Conservation (phyloP, 192 early-diverging fungal species). For the Dissophora ornata region DNA sequence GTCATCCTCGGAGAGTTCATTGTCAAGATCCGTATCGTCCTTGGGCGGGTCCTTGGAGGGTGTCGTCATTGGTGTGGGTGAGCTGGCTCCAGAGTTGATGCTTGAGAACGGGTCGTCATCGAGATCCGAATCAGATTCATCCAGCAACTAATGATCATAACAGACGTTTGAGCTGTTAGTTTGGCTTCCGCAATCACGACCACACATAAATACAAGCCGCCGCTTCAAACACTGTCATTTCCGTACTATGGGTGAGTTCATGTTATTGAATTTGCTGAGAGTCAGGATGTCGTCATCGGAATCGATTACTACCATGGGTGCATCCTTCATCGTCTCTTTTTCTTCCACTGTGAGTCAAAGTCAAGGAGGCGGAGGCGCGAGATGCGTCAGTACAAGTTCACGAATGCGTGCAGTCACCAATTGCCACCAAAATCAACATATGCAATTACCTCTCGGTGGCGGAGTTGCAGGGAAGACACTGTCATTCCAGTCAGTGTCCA, state of each 20-base stretch:
- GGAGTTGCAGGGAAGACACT: neutral
- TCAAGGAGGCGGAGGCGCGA: too few species aligned
- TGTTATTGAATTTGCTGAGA: constrained; percentile 10
- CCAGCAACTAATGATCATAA: constrained; percentile 5
- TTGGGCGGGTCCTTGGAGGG: neutral
- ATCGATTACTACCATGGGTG: neutral
- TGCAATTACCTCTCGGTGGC: neutral
- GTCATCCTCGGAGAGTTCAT: constrained; percentile 6
- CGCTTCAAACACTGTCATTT: too few species aligned
- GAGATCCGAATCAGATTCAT: constrained; percentile 42
- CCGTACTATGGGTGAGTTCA: constrained; percentile 6
- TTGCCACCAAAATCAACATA: neutral
- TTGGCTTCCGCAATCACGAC: too few species aligned
- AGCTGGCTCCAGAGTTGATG: neutral
- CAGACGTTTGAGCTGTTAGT: too few species aligned
- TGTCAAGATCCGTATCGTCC: neutral
- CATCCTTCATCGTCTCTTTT: neutral
- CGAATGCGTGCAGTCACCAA: too few species aligned
- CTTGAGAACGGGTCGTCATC: constrained; percentile 30
- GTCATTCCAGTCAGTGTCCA: constrained; percentile 48
- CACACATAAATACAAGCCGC: too few species aligned
- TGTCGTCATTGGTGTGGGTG: neutral
- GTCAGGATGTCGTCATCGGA: constrained; percentile 39
- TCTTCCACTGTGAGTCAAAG: neutral
- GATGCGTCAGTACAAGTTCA: too few species aligned